Evolutionary conservation across 2,329 filamentous ascomycete species (phyloP), one percentile per base, ranked within the genome.

Genomic region (Talaromyces pinophilus): DNA sequence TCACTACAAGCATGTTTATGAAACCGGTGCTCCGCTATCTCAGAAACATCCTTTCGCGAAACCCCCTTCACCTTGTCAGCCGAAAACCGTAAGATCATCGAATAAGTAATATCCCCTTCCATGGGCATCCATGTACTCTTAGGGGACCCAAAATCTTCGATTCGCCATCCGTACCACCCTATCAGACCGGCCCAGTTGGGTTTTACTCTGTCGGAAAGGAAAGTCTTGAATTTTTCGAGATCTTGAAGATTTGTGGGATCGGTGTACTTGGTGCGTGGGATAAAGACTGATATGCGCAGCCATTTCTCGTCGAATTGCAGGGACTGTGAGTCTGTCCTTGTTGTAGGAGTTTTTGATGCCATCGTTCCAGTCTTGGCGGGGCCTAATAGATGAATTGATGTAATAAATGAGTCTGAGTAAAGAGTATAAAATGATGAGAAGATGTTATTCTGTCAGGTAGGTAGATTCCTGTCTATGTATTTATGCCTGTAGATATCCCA

Each of bases 161-260:
- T 35, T 13, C n/a, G 52, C 52, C 30, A 57, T 15, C 52, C 52
- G n/a, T 57, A 57, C 52, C 52, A 57, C 10, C 52, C 30, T 22
- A 25, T 57, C 33, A 57, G 30, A 8, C 52, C 52, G n/a, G 11
- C 10, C 52, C 52, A 57, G 10, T 22, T 57, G 1, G n/a, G 30
- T 30, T 19, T 57, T 22, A 57, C 33, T 19, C n/a, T 11, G 5
- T 38, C n/a, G n/a, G 30, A 38, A 10, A 57, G 52, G n/a, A 22
- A 57, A 19, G 1, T 38, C 10, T 38, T 57, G 52, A 57, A 57
- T 5, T 38, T 22, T 1, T 38, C n/a, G n/a, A 57, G 52, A 5
- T 57, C 30, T 35, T 38, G n/a, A 2, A 38, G 33, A 22, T 33
- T 7, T 19, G 3, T 35, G 15, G 30, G 52, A 19, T 33, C 15